Evolutionary conservation across 345 rosid genomes (phyloP).

Genomic region (Rhizophora apiculata): DNA sequence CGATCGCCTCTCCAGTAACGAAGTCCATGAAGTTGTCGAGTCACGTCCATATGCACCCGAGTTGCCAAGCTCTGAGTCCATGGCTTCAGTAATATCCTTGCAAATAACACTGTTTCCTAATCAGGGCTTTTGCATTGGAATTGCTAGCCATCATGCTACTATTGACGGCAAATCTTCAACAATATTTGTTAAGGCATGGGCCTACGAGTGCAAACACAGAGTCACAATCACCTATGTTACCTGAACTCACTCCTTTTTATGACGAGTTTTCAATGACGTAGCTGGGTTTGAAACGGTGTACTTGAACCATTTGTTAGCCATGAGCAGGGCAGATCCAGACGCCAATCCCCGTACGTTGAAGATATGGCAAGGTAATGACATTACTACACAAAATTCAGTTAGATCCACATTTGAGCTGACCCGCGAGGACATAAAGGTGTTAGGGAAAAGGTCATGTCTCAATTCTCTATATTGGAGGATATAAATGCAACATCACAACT

Average conservation of each 20-base stretch:
- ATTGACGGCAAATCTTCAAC: neutral
- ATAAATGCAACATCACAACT: too few species aligned
- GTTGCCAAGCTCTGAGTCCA: neutral
- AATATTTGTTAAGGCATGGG: slow-evolving; percentile 12
- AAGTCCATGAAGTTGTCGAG: neutral
- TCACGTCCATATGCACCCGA: neutral
- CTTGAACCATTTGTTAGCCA: slow-evolving; percentile 1
- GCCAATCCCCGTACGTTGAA: slow-evolving; percentile 13
- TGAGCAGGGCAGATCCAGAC: neutral
- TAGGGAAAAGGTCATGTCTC: neutral
- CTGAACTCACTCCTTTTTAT: slow-evolving; percentile 11
- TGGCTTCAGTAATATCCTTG: neutral
- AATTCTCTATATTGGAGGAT: neutral
- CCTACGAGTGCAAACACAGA: neutral
- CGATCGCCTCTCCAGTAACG: neutral
- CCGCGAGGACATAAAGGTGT: neutral
- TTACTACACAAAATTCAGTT: neutral
- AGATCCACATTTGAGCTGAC: slow-evolving; percentile 6
- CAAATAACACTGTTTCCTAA: slow-evolving; percentile 9
- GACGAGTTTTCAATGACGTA: neutral
- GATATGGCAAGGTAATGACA: neutral
- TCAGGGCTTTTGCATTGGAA: slow-evolving; percentile 6
- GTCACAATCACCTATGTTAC: neutral
- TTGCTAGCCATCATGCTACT: neutral
- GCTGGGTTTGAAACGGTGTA: neutral